A percentile compares a stretch with the other conserved stretches of the same genome.
Conservation (phyloP, 331 rosid genomes). For the Rhamnella rubrinervis region DNA sequence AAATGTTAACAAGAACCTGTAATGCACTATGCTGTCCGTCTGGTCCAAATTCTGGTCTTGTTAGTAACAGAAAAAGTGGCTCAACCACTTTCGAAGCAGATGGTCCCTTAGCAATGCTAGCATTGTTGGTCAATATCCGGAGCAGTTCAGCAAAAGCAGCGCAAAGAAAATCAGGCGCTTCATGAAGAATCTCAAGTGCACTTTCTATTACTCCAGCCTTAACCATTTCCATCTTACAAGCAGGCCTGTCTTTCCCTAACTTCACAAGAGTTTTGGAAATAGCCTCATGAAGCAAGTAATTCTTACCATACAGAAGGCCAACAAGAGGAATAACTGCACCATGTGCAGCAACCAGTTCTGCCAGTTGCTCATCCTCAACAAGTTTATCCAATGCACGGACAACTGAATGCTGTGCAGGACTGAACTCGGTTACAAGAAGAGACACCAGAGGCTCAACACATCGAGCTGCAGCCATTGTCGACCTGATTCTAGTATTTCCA, state of each 20-base stretch:
- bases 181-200: slow-evolving; percentile 71
- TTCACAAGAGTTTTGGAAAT: slow-evolving; percentile 90
- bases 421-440: slow-evolving; percentile 78
- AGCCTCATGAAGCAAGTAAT: slow-evolving; percentile 92
- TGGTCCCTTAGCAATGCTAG: slow-evolving; percentile 94
- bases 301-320: slow-evolving; percentile 81
- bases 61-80: slow-evolving; percentile 79
- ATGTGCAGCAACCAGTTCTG: slow-evolving; percentile 90
- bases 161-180: slow-evolving; percentile 90
- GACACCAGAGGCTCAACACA: slow-evolving; percentile 97
- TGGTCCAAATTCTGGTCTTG: slow-evolving; percentile 83
- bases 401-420: slow-evolving; percentile 86
- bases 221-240: slow-evolving; percentile 97
- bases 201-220: slow-evolving; percentile 95
- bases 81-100: slow-evolving; percentile 91
- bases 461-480: slow-evolving; percentile 87
- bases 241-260: slow-evolving; percentile 96
- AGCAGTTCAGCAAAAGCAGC: slow-evolving; percentile 88
- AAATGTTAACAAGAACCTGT: slow-evolving; percentile 95
- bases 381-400: slow-evolving; percentile 95
- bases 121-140: slow-evolving; percentile 94
- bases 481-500: slow-evolving; percentile 95
- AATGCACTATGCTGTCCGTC: slow-evolving; percentile 94
- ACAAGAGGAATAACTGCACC: slow-evolving; percentile 97
- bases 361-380: slow-evolving; percentile 95